Evolutionary conservation across 2,329 filamentous ascomycete genomes (phyloP).

Genomic region (Colletotrichum tropicicola): DNA sequence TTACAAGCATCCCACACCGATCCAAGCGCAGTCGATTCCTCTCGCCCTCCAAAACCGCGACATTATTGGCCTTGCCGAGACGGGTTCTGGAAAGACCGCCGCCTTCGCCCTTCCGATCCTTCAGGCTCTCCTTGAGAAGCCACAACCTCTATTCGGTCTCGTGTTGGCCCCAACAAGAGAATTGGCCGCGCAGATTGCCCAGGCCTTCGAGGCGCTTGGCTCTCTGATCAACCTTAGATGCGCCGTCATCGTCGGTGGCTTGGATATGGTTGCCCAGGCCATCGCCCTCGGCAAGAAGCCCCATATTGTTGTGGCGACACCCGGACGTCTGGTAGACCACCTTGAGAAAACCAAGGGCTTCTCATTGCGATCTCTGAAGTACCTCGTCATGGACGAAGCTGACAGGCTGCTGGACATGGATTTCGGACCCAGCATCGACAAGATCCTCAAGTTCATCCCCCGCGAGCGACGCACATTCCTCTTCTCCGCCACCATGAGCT

Average conservation of each 20-base stretch:
- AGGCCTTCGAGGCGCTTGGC: slow-evolving; percentile 88
- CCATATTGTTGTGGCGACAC: slow-evolving; percentile 83
- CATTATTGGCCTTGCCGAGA: slow-evolving; percentile 93
- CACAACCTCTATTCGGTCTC: slow-evolving; percentile 86
- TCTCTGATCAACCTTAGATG: slow-evolving; percentile 88
- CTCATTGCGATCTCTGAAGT: slow-evolving; percentile 81
- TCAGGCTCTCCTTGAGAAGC: slow-evolving; percentile 88
- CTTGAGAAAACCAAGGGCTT: slow-evolving; percentile 98
- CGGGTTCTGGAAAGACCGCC: slow-evolving; percentile 94
- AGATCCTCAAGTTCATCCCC: slow-evolving; percentile 89
- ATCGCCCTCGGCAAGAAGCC: slow-evolving; percentile 96
- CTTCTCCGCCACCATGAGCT: slow-evolving; percentile 94
- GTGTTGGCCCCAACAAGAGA: slow-evolving; percentile 94
- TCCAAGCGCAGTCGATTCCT: slow-evolving; percentile 88
- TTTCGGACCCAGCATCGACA: slow-evolving; percentile 91
- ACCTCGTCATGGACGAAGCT: slow-evolving; percentile 94
- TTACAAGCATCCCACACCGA: slow-evolving; percentile 88
- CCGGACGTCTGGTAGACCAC: slow-evolving; percentile 67
- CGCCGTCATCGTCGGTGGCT: slow-evolving; percentile 87
- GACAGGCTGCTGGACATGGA: slow-evolving; percentile 93
- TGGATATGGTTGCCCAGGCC: slow-evolving; percentile 93
- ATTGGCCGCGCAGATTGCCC: slow-evolving; percentile 88
- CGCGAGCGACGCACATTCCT: slow-evolving; percentile 82
- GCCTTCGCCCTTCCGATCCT: slow-evolving; percentile 94
- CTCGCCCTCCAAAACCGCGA: slow-evolving; percentile 82